These are phyloP conservation scores for Tephrocybe sp. DNA, from an alignment of 768 basidiomycete genomes.

Conservation along the genomic window DNA sequence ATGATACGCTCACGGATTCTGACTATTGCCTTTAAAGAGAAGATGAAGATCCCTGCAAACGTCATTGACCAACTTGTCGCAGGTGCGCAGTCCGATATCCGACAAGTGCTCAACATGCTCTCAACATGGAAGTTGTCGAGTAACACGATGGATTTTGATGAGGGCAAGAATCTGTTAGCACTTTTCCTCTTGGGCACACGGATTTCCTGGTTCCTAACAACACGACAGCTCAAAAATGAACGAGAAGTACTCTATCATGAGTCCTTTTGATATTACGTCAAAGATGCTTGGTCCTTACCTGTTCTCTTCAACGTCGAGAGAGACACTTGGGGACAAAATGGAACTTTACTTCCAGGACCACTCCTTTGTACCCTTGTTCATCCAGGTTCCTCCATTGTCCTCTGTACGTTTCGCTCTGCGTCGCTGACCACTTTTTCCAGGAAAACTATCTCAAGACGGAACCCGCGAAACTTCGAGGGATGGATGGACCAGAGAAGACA, in stretches of 20 bases:
- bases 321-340: constrained; percentile 88
- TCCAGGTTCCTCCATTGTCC: constrained; percentile 56
- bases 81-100: constrained; percentile 92
- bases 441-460: constrained; percentile 93
- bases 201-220: not conserved
- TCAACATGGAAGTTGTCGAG: constrained; percentile 94
- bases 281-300: constrained; percentile 90
- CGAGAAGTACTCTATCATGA: constrained; percentile 88
- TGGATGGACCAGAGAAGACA: constrained; percentile 59
- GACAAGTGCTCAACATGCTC: constrained; percentile 96
- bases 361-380: constrained; percentile 90
- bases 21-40: constrained; percentile 91
- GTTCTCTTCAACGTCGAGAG: constrained; percentile 78
- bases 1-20: constrained; percentile 84
- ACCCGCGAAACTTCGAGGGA: constrained; percentile 57
- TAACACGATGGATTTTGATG: constrained; percentile 82
- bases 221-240: constrained; percentile 73
- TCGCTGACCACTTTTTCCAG: constrained; percentile 32
- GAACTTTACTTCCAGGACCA: constrained; percentile 97
- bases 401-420: not conserved
- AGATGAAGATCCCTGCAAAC: constrained; percentile 86
- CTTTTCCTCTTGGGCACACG: not conserved
- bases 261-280: constrained; percentile 88
- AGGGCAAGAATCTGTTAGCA: constrained; percentile 79
- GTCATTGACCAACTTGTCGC: constrained; percentile 89